phyloP scores from a whole-genome alignment of 305 asterid species.

The Plantago coronopus region DNA sequence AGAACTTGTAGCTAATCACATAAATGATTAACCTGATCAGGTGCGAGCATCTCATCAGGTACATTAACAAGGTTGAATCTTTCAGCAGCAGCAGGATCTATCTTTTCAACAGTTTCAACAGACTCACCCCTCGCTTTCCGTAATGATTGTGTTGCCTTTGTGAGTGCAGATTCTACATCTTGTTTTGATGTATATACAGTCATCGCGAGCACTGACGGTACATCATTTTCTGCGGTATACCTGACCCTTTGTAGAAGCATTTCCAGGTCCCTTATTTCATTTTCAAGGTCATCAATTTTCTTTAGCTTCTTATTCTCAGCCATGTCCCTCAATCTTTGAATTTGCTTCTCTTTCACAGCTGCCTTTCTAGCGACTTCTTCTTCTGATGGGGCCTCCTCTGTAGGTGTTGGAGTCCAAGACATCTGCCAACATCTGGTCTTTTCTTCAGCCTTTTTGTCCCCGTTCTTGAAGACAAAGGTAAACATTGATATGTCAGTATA shows the following conservation, averaged over 20 bases:
- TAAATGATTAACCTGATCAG: conserved; percentile 67
- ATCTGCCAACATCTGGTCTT: conserved; percentile 91
- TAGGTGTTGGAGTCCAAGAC: conserved; percentile 88
- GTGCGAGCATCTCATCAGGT: conserved; percentile 74
- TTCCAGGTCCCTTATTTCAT: conserved; percentile 74
- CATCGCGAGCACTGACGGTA: conserved; percentile 54
- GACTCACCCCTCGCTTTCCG: conserved; percentile 95
- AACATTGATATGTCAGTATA: conserved; percentile 18
- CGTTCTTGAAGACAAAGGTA: conserved; percentile 42
- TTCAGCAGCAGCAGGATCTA: conserved; percentile 56
- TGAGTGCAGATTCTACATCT: conserved; percentile 70
- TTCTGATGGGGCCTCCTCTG: conserved; percentile 91
- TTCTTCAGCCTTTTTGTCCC: conserved; percentile 77
- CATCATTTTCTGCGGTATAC: conserved; percentile 46
- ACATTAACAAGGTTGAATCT: conserved; percentile 67
- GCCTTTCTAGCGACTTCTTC: conserved; percentile 99
- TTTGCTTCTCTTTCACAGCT: conserved; percentile 91
- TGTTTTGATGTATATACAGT: conserved; percentile 58
- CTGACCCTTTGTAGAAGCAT: conserved; percentile 65
- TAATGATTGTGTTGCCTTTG: conserved; percentile 70
- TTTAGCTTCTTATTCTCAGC: conserved; percentile 92
- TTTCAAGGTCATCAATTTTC: conserved; percentile 87
- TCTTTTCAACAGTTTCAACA: conserved; percentile 63
- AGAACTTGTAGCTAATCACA: conserved; percentile 23
- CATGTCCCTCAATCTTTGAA: conserved; percentile 95